Conservation (phyloP, 306 rosid genomes). For the Senna siamea region DNA sequence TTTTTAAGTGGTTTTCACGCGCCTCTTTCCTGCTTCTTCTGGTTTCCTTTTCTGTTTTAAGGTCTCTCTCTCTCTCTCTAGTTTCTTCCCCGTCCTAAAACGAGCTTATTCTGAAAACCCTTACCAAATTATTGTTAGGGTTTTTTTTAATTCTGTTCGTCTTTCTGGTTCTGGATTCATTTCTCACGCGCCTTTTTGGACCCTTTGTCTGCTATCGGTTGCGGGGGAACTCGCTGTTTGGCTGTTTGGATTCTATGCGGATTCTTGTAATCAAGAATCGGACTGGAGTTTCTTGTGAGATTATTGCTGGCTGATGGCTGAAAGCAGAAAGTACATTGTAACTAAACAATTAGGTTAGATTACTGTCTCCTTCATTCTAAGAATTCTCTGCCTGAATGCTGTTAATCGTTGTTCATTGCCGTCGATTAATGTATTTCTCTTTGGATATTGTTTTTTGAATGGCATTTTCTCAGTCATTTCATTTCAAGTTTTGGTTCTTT, state of each 20-base stretch:
- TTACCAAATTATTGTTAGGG: constrained; percentile 1
- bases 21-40: constrained; percentile 5
- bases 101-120: not conserved
- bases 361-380: not conserved
- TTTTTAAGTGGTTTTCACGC: constrained; percentile 39
- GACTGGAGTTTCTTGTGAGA: constrained; percentile 26
- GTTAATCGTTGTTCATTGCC: not conserved
- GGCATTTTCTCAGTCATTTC: not conserved
- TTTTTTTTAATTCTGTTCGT: not conserved
- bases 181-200: not conserved
- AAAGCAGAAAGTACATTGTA: constrained; percentile 42
- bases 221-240: not conserved
- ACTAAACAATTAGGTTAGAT: constrained; percentile 57
- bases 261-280: not conserved
- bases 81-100: not conserved
- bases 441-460: not conserved
- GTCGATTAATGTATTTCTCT: not conserved
- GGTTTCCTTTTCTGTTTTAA: not conserved
- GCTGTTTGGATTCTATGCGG: constrained; percentile 14
- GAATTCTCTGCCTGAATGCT: not conserved
- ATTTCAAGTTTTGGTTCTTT: not conserved
- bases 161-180: not conserved
- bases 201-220: not conserved
- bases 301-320: constrained; percentile 51
- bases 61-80: not conserved